A percentile compares a stretch with the other conserved stretches of the same genome.
Conservation (phyloP, 768 basidiomycete genomes). For the Boletus tomentosulus region DNA sequence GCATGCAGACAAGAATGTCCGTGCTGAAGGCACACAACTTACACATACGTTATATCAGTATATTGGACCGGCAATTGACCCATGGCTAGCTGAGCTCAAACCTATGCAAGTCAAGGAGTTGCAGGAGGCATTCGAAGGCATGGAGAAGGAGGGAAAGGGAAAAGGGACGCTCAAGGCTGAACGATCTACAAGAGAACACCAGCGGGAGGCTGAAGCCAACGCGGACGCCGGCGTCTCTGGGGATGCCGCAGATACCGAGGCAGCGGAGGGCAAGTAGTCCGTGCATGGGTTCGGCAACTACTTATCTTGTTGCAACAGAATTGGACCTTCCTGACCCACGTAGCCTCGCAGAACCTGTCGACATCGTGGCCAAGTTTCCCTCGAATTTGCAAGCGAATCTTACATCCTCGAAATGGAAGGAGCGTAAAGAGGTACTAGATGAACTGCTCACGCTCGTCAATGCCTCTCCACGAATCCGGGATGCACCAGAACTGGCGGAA, state of each 20-base stretch:
- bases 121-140: constrained; percentile 79
- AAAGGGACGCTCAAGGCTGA: constrained; percentile 78
- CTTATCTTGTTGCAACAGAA: constrained; percentile 34
- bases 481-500: constrained; percentile 73
- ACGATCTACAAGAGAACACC: constrained; percentile 70
- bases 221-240: constrained; percentile 34
- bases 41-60: constrained; percentile 78
- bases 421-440: constrained; percentile 88
- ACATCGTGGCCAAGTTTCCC: constrained; percentile 75
- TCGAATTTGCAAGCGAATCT: constrained; percentile 67
- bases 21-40: constrained; percentile 83
- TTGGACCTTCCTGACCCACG: constrained; percentile 66
- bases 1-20: constrained; percentile 93
- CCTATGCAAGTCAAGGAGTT: constrained; percentile 96
- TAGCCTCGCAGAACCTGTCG: constrained; percentile 73
- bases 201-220: constrained; percentile 61
- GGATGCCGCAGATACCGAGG: constrained; percentile 42
- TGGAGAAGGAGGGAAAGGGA: constrained; percentile 84
- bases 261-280: constrained; percentile 44
- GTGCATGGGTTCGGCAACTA: background rate
- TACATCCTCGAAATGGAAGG: constrained; percentile 96
- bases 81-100: constrained; percentile 86
- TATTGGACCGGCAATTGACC: constrained; percentile 78
- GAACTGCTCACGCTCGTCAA: constrained; percentile 70
- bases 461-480: constrained; percentile 71